Evolutionary conservation across 306 rosid species (phyloP), one percentile per base, ranked within the genome.

Genomic region (Aeschynomene evenia): DNA sequence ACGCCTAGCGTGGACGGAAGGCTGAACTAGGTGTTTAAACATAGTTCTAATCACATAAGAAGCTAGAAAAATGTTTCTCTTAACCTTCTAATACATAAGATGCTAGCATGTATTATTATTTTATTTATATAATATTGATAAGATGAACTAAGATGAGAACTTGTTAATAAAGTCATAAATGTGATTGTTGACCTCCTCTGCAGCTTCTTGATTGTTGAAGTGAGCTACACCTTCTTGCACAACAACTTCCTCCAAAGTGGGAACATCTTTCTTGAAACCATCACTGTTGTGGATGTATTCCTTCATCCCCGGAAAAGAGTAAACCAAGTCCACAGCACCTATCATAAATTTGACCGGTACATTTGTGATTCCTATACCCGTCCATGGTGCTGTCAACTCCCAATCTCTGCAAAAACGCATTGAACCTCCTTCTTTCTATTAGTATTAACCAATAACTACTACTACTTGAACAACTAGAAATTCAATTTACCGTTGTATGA

Each of bases 151-250:
- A 19, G n/a, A 28, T 60, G 13, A 63, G 36, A 66, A 78, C 54
- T 78, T 72, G 7, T 10, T 66, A 53, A 80, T 55, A 29, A 74
- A 80, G 36, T 72, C 24, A 19, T 76, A 37, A 21, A 66, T 81
- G 48, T 81, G 82, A 15, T 48, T 43, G 76, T 31, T 67, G 2
- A 81, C 54, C 1, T 77, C 76, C 16, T 72, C 63, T 3, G 82
- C 72, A 14, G 72, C 79, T 66, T 81, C 85, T 61, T 81, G 82
- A n/a, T 76, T 81, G 57, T 72, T 81, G 68, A 81, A 81, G 61
- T 81, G 82, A 6, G 37, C 64, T 3, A 81, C 75, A 2, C 85
- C 82, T 60, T 68, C 45, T 48, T 76, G 81, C 76, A 81, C 85
- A 19, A 81, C 68, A 39, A 81, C 81, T 54, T 81, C 79, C 66